A percentile compares a stretch with the other conserved stretches of the same genome.
phyloP scores from a whole-genome alignment of 805 yeast species.

The Tetrapisispora fleetii region DNA sequence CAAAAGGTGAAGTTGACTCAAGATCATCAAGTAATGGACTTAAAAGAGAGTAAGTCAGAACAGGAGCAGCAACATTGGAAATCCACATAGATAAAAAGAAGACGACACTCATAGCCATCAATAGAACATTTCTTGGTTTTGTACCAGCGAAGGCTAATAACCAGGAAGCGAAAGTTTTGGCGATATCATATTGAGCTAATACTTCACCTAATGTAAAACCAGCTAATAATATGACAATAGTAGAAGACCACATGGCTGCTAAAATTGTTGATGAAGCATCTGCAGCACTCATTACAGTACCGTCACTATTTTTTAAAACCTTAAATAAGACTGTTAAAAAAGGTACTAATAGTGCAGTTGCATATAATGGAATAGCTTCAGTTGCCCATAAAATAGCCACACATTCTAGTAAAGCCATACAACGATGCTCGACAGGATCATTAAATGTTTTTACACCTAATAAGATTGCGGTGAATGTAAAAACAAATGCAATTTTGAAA shows the following conservation, averaged over 20 bases:
- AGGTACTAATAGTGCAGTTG: conserved; percentile 79
- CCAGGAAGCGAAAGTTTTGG: conserved; percentile 73
- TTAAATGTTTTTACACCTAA: conserved; percentile 52
- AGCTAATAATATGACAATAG: conserved; percentile 77
- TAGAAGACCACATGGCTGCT: conserved; percentile 87
- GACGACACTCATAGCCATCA: conserved; percentile 77
- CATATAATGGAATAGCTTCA: conserved; percentile 85
- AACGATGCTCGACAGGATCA: conserved; percentile 49
- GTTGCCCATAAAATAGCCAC: conserved; percentile 83
- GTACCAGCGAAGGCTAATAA: conserved; percentile 73
- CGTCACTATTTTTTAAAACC: conserved; percentile 46
- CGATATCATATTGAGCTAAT: conserved; percentile 78
- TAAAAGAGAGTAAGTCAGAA: conserved; percentile 74
- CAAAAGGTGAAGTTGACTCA: conserved; percentile 65
- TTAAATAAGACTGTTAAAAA: conserved; percentile 60
- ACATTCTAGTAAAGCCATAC: conserved; percentile 56
- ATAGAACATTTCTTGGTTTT: conserved; percentile 63
- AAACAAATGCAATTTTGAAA: conserved; percentile 38
- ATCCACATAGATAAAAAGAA: conserved; percentile 89
- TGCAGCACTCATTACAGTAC: conserved; percentile 49
- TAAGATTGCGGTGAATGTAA: conserved; percentile 42
- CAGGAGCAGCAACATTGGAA: conserved; percentile 94
- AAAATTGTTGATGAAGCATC: conserved; percentile 62
- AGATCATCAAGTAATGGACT: conserved; percentile 77
- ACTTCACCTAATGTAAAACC: conserved; percentile 94